Base-by-base conservation (phyloP, 2,329 filamentous ascomycete genomes). In the Periconia sp. region DNA sequence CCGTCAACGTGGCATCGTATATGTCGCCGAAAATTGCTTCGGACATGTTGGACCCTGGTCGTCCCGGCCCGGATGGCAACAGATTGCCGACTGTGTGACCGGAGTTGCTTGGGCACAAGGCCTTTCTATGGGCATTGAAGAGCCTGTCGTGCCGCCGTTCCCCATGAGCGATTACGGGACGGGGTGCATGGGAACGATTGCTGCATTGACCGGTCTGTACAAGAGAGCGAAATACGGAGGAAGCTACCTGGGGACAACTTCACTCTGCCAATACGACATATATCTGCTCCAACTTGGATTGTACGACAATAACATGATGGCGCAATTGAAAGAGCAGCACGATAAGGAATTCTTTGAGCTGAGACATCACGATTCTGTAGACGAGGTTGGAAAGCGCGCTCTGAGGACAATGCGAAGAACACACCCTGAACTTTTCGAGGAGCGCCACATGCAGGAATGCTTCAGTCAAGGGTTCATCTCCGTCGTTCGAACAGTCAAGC, bases 21-120 rank as follows among this genome's bases (percentile, higher is more conserved):
- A 87, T 56, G 83, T 88, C 6, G 79, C 81, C 23, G 86, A 89
- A 64, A 84, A 89, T 61, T 89, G 86, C 62, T 89, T 88, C 54
- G 86, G 86, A 1, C 83, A 80, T 23, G 71, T 78, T 21, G 81
- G 78, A 5, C 81, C 85, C 45, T 88, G 85, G 85, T 77, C 80
- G 1, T 68, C 71, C 6, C 75, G 85, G 3, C 80, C 84, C 4
- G 86, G 86, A 5, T 89, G 86, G 86, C 86, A 87, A 59, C 84
- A 87, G 54, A 87, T 87, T 52, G 84, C 84, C 12, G 86, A 88
- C 61, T 85, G 79, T 41, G 84, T 77, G 64, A 79, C 79, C 43
- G 81, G 81, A 4, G 70, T 83, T 3, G 80, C 81, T 0, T 84
- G 80, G 79, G 78, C 75, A n/a, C 83, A 85, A 55, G 82, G 82